These are phyloP conservation scores for Quaeritorhiza haematococci DNA, from an alignment of 371 early-diverging fungal genomes.

Conservation along the genomic window DNA sequence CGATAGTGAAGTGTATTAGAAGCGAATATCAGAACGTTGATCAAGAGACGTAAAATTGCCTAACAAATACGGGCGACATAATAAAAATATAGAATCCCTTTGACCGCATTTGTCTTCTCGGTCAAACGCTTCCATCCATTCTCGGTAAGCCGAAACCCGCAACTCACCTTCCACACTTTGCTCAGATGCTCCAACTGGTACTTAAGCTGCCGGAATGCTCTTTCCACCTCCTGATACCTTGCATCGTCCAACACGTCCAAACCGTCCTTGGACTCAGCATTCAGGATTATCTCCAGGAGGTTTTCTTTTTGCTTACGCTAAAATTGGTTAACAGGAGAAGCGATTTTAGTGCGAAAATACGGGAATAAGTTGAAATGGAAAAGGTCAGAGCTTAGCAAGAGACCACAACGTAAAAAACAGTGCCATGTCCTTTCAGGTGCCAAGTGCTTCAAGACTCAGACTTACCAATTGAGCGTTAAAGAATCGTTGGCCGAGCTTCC, in stretches of 20 bases:
- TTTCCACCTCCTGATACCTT: constrained; percentile 42
- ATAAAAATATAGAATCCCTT: constrained; percentile 21
- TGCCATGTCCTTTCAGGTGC: too few relatives aligned
- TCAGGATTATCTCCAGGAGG: constrained; percentile 37
- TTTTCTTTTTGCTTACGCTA: constrained; percentile 37
- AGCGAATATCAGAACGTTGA: not conserved
- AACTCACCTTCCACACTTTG: constrained; percentile 39
- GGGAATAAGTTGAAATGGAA: too few relatives aligned
- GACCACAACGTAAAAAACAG: too few relatives aligned
- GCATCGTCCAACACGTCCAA: constrained; percentile 46
- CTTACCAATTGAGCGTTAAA: constrained; percentile 33
- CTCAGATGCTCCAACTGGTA: constrained; percentile 41
- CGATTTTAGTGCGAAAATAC: too few relatives aligned
- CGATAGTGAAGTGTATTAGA: not conserved
- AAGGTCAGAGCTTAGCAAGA: too few relatives aligned
- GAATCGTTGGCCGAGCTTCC: constrained; percentile 30
- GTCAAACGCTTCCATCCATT: too few relatives aligned
- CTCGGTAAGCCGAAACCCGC: too few relatives aligned
- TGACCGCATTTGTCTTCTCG: constrained; percentile 17
- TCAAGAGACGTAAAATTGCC: too few relatives aligned
- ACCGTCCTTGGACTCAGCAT: constrained; percentile 44
- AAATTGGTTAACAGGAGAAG: too few relatives aligned
- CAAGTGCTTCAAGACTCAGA: not conserved
- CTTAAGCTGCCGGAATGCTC: constrained; percentile 45
- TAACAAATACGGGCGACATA: too few relatives aligned